phyloP scores from a whole-genome alignment of 768 basidiomycete genomes.

The Naematelia aurantialba region DNA sequence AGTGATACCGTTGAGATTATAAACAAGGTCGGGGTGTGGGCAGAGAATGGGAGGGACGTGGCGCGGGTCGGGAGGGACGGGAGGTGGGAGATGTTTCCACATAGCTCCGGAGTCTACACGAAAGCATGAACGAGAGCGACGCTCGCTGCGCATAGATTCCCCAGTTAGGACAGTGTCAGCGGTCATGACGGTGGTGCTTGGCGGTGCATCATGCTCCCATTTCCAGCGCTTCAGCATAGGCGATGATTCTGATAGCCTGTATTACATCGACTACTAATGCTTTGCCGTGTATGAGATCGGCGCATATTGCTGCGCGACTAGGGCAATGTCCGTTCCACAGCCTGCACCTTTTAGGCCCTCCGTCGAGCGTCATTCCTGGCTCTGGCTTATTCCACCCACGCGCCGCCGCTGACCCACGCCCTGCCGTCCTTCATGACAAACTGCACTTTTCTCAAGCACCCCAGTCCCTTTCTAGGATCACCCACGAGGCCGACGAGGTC shows the following conservation, averaged over 20 bases:
- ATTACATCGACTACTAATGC: too few species aligned
- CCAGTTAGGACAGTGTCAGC: not conserved
- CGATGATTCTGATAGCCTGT: too few species aligned
- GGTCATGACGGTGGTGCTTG: too few species aligned
- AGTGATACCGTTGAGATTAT: not conserved
- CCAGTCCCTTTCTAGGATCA: constrained; percentile 17
- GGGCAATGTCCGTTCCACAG: too few species aligned
- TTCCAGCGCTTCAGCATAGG: too few species aligned
- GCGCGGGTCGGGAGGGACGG: not conserved
- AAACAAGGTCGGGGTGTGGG: not conserved
- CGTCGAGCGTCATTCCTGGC: too few species aligned
- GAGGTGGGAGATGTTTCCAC: not conserved
- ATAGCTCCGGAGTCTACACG: not conserved
- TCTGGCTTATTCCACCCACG: constrained; percentile 1
- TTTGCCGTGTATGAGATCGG: too few species aligned
- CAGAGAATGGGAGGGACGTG: not conserved
- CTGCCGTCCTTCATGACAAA: constrained; percentile 29
- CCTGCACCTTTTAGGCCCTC: too few species aligned
- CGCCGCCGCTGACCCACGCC: constrained; percentile 15
- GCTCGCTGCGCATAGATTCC: too few species aligned
- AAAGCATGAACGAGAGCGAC: too few species aligned
- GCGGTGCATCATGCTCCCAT: too few species aligned
- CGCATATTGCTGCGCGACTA: too few species aligned
- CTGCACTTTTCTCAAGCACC: constrained; percentile 11
- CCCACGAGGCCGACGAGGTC: constrained; percentile 21